These are phyloP conservation scores for Protea cynaroides DNA, from an alignment of 164 flowering plant genomes.

Conservation along the genomic window DNA sequence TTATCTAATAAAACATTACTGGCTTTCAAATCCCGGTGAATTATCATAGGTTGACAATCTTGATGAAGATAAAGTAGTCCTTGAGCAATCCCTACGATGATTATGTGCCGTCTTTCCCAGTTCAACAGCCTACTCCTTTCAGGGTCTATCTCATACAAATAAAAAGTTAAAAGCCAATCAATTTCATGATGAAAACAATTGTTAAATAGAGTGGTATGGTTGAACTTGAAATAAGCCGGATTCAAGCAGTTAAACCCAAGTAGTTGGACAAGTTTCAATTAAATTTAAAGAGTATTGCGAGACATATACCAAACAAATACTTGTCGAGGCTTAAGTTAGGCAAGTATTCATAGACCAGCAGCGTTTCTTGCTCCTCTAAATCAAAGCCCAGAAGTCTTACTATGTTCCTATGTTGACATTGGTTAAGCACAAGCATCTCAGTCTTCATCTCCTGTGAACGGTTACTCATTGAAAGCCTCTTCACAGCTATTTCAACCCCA, in stretches of 20 bases:
- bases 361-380: constrained; percentile 28
- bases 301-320: constrained; percentile 32
- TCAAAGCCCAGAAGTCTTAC: constrained; percentile 38
- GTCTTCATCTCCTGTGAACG: constrained; percentile 20
- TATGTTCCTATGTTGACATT: constrained; percentile 20
- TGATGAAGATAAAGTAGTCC: constrained; percentile 27
- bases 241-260: no score
- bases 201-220: background rate
- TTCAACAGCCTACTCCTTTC: constrained; percentile 1
- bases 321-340: constrained; percentile 11
- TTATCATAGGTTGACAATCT: constrained; percentile 16
- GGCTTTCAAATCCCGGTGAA: constrained; percentile 30
- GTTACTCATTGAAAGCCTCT: constrained; percentile 22
- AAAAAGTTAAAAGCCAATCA: background rate
- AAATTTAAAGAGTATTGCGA: no score
- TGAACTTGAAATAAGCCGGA: no score
- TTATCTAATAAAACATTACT: constrained; percentile 29
- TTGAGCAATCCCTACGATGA: constrained; percentile 20
- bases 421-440: constrained; percentile 32
- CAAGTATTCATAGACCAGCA: constrained; percentile 6
- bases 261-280: no score
- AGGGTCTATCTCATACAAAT: constrained; percentile 6
- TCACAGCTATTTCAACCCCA: constrained; percentile 32
- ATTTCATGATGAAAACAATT: background rate
- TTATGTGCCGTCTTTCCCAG: constrained; percentile 15